These are phyloP conservation scores for Talaromyces sp. DNA, from an alignment of 2,329 filamentous ascomycete genomes.

Conservation along the genomic window DNA sequence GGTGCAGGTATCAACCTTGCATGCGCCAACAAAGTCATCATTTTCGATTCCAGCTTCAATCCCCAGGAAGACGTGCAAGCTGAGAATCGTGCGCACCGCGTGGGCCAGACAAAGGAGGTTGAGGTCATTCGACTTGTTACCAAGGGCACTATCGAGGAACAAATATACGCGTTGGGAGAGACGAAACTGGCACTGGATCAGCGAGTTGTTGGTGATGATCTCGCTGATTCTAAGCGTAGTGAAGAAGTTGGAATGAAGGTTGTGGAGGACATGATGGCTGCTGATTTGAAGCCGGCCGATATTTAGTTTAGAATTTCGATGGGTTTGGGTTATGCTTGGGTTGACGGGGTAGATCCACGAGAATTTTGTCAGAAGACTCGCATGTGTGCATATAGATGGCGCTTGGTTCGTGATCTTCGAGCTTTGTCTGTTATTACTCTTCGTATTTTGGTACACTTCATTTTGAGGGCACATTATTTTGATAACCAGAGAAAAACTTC, in stretches of 20 bases:
- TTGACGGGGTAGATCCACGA: background rate
- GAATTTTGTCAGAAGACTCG: background rate
- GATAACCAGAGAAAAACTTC: too few species aligned
- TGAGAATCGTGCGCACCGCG: slow-evolving; percentile 91
- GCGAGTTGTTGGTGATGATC: slow-evolving; percentile 60
- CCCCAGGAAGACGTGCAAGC: slow-evolving; percentile 98
- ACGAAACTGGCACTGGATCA: slow-evolving; percentile 90
- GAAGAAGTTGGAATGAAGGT: slow-evolving; percentile 50
- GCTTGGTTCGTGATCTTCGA: background rate
- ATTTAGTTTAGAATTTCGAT: background rate
- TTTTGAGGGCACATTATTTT: too few species aligned
- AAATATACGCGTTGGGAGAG: slow-evolving; percentile 85
- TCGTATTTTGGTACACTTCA: background rate
- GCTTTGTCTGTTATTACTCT: background rate
- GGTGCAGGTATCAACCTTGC: slow-evolving; percentile 97
- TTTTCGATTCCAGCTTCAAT: slow-evolving; percentile 97
- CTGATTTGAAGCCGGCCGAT: slow-evolving; percentile 31
- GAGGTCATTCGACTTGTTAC: slow-evolving; percentile 86
- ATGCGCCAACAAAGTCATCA: slow-evolving; percentile 93
- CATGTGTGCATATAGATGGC: slow-evolving; percentile 11
- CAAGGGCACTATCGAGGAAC: slow-evolving; percentile 80
- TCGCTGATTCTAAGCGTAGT: slow-evolving; percentile 50
- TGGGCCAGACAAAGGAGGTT: slow-evolving; percentile 86
- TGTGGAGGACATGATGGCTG: slow-evolving; percentile 50
- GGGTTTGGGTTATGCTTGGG: background rate